These are phyloP conservation scores for Trametes cinnabarina DNA, from an alignment of 768 basidiomycete species.

Conservation along the genomic window DNA sequence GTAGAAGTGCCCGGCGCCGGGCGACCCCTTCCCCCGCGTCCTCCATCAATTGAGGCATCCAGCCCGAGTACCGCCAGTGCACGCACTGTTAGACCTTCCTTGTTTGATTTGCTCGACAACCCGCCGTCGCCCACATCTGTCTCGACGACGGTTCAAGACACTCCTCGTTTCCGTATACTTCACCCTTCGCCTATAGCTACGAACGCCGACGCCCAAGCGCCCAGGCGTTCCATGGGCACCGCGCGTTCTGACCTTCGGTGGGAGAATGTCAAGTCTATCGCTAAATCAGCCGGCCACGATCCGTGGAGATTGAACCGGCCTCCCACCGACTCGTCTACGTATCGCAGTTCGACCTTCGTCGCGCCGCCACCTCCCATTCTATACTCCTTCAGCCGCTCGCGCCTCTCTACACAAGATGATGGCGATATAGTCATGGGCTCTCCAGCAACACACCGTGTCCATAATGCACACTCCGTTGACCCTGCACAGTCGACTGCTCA, in stretches of 20 bases:
- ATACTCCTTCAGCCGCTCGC: not conserved
- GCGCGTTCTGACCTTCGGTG: not conserved
- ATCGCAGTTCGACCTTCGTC: constrained; percentile 1
- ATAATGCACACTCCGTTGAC: not conserved
- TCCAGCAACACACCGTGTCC: not conserved
- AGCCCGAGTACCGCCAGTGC: constrained; percentile 3
- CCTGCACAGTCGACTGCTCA: constrained; percentile 1
- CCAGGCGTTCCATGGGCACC: no score
- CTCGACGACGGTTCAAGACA: not conserved
- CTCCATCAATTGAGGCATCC: constrained; percentile 3
- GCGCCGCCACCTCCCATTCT: constrained; percentile 22
- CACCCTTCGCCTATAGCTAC: not conserved
- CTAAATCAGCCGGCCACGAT: not conserved
- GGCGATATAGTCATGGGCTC: constrained; percentile 2
- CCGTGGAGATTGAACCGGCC: not conserved
- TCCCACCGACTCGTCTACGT: not conserved
- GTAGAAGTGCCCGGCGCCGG: not conserved
- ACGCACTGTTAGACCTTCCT: constrained; percentile 19
- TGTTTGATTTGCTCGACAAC: constrained; percentile 20
- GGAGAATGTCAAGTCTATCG: not conserved
- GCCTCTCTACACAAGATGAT: not conserved
- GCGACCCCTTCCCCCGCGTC: constrained; percentile 17
- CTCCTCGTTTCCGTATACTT: not conserved
- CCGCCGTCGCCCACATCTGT: not conserved
- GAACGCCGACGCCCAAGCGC: not conserved